Evolutionary conservation across 2,329 filamentous ascomycete genomes (phyloP), one percentile per base, ranked within the genome.

Genomic region (Periconia digitata): DNA sequence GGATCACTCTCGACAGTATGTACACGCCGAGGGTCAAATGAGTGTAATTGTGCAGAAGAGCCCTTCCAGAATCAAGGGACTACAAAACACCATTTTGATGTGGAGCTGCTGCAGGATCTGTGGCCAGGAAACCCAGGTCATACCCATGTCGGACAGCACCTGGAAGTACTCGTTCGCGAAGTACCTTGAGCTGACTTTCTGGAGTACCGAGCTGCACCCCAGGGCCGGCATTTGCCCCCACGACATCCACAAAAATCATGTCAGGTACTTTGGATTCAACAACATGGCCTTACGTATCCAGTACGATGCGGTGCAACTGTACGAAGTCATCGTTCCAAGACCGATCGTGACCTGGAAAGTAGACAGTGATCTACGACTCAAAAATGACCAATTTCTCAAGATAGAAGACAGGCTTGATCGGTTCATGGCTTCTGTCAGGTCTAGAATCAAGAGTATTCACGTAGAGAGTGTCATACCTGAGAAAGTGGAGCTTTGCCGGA

Each of bases 141-240:
- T 89, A 57, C 85, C 87, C 24, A 96, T 99, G 90, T 96, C 92
- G 1, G 85, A 91, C 47, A 91, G 85, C 61, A 95, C 92, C 0
- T 99, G 91, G 89, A 96, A 95, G 69, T 99, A 99, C 69, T 99
- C 94, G 0, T 95, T 99, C 64, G 94, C 90, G 10, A 99, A 99
- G 71, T 99, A 97, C 63, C 79, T 99, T n/a, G 94, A 99, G 72
- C 78, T 99, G 16, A 91, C 92, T 2, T 97, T 97, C 70, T 99
- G 92, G 92, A 92, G 92, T 64, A 87, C 84, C 36, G 87, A 90
- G 32, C 75, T 97, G 41, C 88, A 85, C 65, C 84, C 86, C 59
- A 85, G 82, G 56, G 85, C 86, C 39, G 84, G 85, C 22, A 78
- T 89, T 70, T 99, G 95, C 66, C 83, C 89, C 15, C 94, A 99